Evolutionary conservation across 306 rosid genomes (phyloP).

Genomic region (Alnus glutinosa): DNA sequence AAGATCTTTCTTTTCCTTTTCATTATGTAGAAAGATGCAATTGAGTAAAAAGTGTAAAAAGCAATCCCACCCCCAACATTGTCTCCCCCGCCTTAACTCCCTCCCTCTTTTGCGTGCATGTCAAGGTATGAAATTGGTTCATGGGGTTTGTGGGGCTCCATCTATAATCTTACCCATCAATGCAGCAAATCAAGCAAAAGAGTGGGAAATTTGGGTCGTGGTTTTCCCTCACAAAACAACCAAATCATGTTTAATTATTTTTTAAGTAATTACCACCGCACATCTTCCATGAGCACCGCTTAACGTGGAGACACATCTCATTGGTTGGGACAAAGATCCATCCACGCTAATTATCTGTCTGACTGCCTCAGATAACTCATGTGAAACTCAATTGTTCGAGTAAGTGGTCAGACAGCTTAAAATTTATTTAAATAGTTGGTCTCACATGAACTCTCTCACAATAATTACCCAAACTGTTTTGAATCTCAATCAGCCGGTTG

Average conservation of each 20-base stretch:
- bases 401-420: no score
- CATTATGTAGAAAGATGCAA: constrained; percentile 33
- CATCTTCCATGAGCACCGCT: neutral
- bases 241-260: constrained; percentile 22
- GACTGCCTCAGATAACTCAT: no score
- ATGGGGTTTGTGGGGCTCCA: constrained; percentile 28
- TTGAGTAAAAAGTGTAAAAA: constrained; percentile 23
- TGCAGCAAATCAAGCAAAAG: constrained; percentile 17
- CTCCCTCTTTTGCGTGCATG: constrained; percentile 24
- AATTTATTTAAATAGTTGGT: no score
- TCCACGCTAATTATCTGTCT: no score
- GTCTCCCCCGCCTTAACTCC: neutral
- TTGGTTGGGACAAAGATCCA: neutral
- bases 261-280: neutral
- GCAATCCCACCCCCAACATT: neutral
- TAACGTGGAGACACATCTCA: neutral
- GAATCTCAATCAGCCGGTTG: no score
- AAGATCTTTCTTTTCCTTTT: constrained; percentile 33
- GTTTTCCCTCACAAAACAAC: neutral
- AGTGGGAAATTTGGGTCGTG: neutral
- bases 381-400: no score
- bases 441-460: no score
- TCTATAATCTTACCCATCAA: constrained; percentile 10
- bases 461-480: no score
- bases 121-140: constrained; percentile 32